Percentiles rank a stretch among this genome's conserved stretches.
These are phyloP conservation scores for Podaxis mareebaensis DNA, from an alignment of 768 basidiomycete species.

Conservation along the genomic window DNA sequence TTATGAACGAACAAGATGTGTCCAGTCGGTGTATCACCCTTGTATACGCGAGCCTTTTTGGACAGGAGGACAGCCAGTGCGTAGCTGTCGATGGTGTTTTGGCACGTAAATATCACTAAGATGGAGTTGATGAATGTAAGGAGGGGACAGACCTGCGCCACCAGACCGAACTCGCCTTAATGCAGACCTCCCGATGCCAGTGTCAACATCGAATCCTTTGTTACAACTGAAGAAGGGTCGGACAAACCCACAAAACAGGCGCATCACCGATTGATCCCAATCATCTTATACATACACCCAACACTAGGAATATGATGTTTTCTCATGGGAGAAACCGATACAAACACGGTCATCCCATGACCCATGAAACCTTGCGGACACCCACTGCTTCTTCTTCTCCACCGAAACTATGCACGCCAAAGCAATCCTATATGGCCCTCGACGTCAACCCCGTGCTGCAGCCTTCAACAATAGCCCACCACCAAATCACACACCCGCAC, in stretches of 20 bases:
- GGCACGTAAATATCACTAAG: too few relatives aligned
- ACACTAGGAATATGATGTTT: not conserved
- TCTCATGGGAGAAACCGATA: not conserved
- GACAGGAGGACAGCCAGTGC: slow-evolving; percentile 58
- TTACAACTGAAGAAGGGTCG: too few relatives aligned
- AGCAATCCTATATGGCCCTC: not conserved
- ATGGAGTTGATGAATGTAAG: too few relatives aligned
- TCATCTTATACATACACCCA: too few relatives aligned
- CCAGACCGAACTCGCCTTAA: too few relatives aligned
- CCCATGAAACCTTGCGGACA: not conserved
- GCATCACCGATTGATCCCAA: too few relatives aligned
- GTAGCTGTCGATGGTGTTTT: slow-evolving; percentile 63
- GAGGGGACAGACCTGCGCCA: too few relatives aligned
- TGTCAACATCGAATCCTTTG: too few relatives aligned
- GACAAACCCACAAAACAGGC: too few relatives aligned
- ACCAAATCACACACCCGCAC: not conserved
- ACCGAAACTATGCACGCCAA: not conserved
- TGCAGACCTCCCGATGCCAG: too few relatives aligned
- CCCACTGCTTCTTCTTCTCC: not conserved
- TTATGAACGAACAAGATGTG: slow-evolving; percentile 43
- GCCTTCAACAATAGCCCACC: not conserved
- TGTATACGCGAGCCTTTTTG: slow-evolving; percentile 30
- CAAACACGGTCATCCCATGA: not conserved
- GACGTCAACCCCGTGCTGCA: not conserved
- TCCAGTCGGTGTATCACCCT: slow-evolving; percentile 32